A percentile compares a stretch with the other conserved stretches of the same genome.
Evolutionary conservation across 169 alveolate genomes (phyloP).

Genomic region (Eimeria tenella): DNA sequence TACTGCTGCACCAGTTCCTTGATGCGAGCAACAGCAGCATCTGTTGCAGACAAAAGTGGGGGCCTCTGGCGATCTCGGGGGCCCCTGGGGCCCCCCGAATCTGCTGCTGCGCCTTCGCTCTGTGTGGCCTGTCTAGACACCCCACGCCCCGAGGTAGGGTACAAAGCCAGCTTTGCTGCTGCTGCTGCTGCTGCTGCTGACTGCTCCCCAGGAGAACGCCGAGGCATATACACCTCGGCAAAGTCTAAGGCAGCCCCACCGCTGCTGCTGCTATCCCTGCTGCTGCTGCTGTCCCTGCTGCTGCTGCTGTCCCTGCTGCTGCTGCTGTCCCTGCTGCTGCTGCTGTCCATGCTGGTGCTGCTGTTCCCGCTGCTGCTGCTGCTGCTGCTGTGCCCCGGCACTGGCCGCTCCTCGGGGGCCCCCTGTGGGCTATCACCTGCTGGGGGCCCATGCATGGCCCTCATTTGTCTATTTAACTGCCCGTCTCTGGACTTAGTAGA

Average conservation of each 20-base stretch:
- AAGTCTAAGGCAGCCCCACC: constrained; percentile 14
- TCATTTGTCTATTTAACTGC: too few relatives aligned
- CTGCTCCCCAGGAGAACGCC: neutral
- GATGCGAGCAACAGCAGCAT: constrained; percentile 66
- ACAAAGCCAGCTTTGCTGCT: neutral
- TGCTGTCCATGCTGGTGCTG: neutral
- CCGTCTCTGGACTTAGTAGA: too few relatives aligned
- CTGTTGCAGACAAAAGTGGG: constrained; percentile 73
- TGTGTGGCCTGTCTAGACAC: neutral
- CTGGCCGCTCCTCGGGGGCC: too few relatives aligned
- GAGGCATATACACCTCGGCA: constrained; percentile 43
- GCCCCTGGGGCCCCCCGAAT: neutral
- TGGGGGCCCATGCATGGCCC: too few relatives aligned
- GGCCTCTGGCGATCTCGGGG: constrained; percentile 8
- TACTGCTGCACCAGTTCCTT: constrained; percentile 29
- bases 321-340: too few relatives aligned
- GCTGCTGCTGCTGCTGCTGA: neutral
- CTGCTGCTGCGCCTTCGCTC: neutral
- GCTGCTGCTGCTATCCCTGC: constrained; percentile 28
- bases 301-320: neutral
- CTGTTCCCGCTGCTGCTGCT: neutral
- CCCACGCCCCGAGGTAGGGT: neutral
- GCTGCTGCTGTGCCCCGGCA: neutral
- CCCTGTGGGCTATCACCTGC: too few relatives aligned
- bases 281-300: neutral